phyloP scores from a whole-genome alignment of 805 yeast species.

The Barnettozyma pratensis region DNA sequence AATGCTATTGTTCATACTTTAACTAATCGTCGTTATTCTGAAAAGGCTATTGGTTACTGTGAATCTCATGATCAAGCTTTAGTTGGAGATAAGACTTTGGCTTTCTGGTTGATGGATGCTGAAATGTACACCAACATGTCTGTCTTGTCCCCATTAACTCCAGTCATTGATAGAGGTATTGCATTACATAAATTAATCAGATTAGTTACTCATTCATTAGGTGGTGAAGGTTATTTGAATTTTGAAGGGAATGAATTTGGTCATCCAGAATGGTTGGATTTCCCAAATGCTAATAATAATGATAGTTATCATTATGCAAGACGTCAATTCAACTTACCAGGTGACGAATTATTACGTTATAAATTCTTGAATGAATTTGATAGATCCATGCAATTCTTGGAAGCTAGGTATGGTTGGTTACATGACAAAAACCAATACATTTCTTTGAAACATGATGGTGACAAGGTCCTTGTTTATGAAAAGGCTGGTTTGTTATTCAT shows the following conservation, averaged over 20 bases:
- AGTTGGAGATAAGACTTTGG: constrained; percentile 94
- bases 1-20: constrained; percentile 74
- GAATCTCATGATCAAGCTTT: constrained; percentile 97
- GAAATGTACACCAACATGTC: constrained; percentile 98
- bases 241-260: constrained; percentile 99
- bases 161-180: constrained; percentile 81
- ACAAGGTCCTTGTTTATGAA: constrained; percentile 85
- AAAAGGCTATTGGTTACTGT: constrained; percentile 85
- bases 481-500: constrained; percentile 79
- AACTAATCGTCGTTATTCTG: constrained; percentile 83
- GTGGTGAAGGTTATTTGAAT: constrained; percentile 94
- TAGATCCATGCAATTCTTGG: constrained; percentile 74
- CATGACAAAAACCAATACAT: constrained; percentile 69
- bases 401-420: constrained; percentile 67
- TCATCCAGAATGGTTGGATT: constrained; percentile 98
- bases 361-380: constrained; percentile 78
- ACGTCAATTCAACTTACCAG: constrained; percentile 84
- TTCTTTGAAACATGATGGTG: constrained; percentile 82
- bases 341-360: constrained; percentile 77
- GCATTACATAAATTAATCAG: constrained; percentile 90
- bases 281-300: constrained; percentile 85
- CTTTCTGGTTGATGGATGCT: constrained; percentile 98
- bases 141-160: constrained; percentile 62
- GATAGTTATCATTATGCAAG: constrained; percentile 92
- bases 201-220: constrained; percentile 80